These are phyloP conservation scores for Collybia nuda DNA, from an alignment of 768 basidiomycete species.

Conservation along the genomic window DNA sequence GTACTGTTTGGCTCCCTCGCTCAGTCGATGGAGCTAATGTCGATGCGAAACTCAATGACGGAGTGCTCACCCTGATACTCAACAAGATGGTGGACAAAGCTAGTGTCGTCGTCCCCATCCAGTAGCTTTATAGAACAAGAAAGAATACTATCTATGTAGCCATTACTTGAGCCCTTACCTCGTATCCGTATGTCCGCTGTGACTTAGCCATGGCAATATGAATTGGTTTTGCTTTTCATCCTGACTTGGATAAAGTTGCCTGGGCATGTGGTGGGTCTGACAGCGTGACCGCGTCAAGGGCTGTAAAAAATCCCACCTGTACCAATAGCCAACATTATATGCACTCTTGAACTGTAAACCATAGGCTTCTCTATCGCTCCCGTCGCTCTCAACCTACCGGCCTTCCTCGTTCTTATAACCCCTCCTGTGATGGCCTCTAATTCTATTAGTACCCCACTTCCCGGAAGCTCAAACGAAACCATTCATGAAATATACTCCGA, in stretches of 20 bases:
- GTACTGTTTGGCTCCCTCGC: conserved; percentile 72
- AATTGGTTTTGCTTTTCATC: no score
- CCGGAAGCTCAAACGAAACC: background rate
- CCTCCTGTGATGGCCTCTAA: background rate
- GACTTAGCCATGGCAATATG: background rate
- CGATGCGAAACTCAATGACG: conserved; percentile 64
- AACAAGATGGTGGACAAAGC: conserved; percentile 62
- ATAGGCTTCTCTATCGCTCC: background rate
- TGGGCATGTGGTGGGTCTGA: background rate
- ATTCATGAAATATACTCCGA: conserved; percentile 38
- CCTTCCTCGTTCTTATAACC: background rate
- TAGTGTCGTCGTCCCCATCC: conserved; percentile 45
- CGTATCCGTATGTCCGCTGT: background rate
- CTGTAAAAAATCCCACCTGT: conserved; percentile 2
- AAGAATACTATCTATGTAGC: background rate
- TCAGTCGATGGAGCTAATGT: conserved; percentile 59
- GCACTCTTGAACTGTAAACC: conserved; percentile 9
- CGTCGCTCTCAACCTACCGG: no score
- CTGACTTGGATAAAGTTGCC: background rate
- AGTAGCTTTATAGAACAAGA: conserved; percentile 17
- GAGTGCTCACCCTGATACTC: conserved; percentile 63
- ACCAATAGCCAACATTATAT: conserved; percentile 11
- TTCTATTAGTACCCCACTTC: background rate
- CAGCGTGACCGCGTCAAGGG: background rate
- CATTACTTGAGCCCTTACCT: background rate